phyloP scores from a whole-genome alignment of 768 basidiomycete genomes.

The Kwoniella heveanensis region DNA sequence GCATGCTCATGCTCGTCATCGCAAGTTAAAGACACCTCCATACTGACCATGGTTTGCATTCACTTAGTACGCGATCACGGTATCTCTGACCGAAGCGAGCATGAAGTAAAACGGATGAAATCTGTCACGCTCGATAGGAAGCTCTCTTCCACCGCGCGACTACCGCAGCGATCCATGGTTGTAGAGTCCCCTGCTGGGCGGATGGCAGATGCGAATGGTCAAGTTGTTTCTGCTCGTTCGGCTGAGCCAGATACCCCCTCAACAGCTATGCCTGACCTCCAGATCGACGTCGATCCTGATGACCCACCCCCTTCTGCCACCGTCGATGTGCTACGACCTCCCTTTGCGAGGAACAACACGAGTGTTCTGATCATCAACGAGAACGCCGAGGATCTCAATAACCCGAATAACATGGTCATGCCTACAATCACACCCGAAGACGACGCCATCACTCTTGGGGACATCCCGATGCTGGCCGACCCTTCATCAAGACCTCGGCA shows the following conservation, averaged over 20 bases:
- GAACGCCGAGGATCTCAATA: conserved; percentile 15
- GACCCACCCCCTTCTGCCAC: conserved; percentile 31
- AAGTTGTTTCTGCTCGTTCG: conserved; percentile 41
- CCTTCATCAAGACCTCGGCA: conserved; percentile 73
- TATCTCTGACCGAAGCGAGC: conserved; percentile 33
- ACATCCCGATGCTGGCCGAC: conserved; percentile 88
- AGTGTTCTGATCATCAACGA: conserved; percentile 89
- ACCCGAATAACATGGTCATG: conserved; percentile 55
- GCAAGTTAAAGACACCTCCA: no score
- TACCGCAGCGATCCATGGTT: conserved; percentile 91
- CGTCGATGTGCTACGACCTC: conserved; percentile 64
- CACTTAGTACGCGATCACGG: conserved; percentile 57
- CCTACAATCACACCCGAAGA: conserved; percentile 59
- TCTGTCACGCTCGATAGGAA: conserved; percentile 94
- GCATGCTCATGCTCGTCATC: no score
- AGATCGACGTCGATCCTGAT: conserved; percentile 15
- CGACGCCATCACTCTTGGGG: conserved; percentile 87
- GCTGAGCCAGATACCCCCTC: conserved; percentile 7
- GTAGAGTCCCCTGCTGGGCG: conserved; percentile 91
- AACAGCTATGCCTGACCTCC: conserved; percentile 7
- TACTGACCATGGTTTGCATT: conserved; percentile 3
- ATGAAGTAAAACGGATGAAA: conserved; percentile 90
- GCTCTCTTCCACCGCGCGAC: conserved; percentile 83
- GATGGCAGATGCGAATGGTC: conserved; percentile 68
- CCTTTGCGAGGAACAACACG: conserved; percentile 76